Base-by-base conservation (phyloP, 345 rosid species). In the Sisymbrium altissimum region DNA sequence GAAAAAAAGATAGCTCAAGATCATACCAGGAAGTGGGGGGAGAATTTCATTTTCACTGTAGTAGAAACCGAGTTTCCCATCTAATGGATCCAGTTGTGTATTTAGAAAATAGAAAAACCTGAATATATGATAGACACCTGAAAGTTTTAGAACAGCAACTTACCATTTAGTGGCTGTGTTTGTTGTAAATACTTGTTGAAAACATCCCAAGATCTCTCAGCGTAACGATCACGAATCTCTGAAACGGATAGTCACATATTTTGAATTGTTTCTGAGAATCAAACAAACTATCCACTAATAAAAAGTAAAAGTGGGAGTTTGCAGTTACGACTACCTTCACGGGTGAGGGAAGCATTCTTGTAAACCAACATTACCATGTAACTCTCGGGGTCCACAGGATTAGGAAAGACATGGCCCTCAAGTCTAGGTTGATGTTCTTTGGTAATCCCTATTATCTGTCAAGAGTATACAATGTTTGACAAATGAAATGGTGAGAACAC, bases 11-110 rank as follows among this genome's bases (percentile, higher is more conserved):
- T 12, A 35, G 30, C 4, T 48, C 6, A 21, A 69, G 35, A 75
- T 78, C 86, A 21, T 43, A 95, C 99, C 91, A 35, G 99, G 97
- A 14, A 95, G 96, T 18, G 97, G 97, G 61, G 99, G 99, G 53
- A 92, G 89, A 74, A 95, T 95, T 84, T 95, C 99, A 57, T 95
- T 91, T 60, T 95, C 97, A 82, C 84, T 92, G 85, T 88, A 95
- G 83, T 86, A 95, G 79, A 87, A 95, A 64, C 99, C 97, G n/a
- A 95, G 82, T 81, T 90, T 95, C 54, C 99, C 97, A 81, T 85
- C 97, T 91, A 62, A 78, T 65, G 61, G 67, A 81, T 71, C 9
- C 35, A 66, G 66, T 67, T 40, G 56, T 60, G 40, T 39, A 41
- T 75, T 41, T 15, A 83, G 83, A 33, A 52, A 76, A 70, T 11